These are phyloP conservation scores for Nepenthes mirabilis DNA, from an alignment of 148 eudicot species.

Conservation along the genomic window DNA sequence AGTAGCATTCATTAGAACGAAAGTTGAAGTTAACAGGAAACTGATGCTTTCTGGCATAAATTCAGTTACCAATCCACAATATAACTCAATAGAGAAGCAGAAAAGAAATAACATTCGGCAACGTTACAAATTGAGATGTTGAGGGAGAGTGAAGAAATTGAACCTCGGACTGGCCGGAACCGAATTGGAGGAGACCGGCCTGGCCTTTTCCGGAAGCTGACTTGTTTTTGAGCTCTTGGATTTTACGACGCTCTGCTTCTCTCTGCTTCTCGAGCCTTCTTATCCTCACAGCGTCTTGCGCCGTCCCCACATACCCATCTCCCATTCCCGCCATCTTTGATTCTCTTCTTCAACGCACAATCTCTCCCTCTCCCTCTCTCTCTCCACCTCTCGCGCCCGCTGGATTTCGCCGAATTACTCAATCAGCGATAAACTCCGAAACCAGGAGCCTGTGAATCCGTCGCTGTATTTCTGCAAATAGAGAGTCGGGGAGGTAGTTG, in stretches of 20 bases:
- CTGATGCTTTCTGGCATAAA: no score
- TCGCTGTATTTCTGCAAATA: no score
- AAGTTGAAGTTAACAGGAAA: no score
- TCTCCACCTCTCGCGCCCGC: background rate
- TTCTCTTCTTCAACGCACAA: background rate
- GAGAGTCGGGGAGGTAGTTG: no score
- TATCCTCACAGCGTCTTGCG: slow-evolving; percentile 90
- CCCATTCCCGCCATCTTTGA: slow-evolving; percentile 91
- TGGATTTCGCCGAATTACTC: no score
- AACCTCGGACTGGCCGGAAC: slow-evolving; percentile 92
- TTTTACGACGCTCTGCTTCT: slow-evolving; percentile 86
- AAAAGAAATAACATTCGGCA: background rate
- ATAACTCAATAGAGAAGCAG: background rate
- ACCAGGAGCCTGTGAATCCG: no score
- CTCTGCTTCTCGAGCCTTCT: slow-evolving; percentile 89
- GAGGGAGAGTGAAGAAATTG: background rate
- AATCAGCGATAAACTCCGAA: no score
- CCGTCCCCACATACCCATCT: slow-evolving; percentile 94
- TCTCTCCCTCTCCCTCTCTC: background rate
- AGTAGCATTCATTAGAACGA: no score
- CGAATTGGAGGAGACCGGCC: slow-evolving; percentile 92
- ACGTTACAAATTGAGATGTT: background rate
- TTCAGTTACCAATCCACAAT: no score
- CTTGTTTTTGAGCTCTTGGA: slow-evolving; percentile 77
- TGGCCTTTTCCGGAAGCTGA: slow-evolving; percentile 64